Base-by-base conservation (phyloP, 2,329 filamentous ascomycete species). In the Gremmenia infestans region DNA sequence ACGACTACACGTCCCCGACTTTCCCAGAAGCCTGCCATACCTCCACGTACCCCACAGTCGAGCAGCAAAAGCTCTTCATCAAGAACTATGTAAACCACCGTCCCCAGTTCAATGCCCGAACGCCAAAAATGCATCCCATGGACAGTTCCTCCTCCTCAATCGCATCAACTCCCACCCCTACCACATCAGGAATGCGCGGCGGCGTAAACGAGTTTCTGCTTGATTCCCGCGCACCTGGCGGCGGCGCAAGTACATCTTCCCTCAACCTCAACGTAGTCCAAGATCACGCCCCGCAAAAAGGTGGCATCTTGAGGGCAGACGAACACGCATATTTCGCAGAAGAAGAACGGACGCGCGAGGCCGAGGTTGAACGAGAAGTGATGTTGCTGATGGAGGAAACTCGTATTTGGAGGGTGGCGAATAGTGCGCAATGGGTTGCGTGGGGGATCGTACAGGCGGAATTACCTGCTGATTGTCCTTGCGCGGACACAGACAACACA, bases 371-470 rank as follows among this genome's bases (percentile, higher is more conserved):
- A 52, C 73, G 77, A 39, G 83, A 88, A 65, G 80, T 95, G 5
- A 77, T 82, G 49, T 81, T 83, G 51, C 77, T 99, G 28, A 76
- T 94, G 67, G 82, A 86, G 42, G 91, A 97, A 73, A 86, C 90
- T 2, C 79, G 85, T 15, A 77, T 96, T 47, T 99, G 94, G 94
- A 84, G 94, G 3, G 78, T 89, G 0, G 89, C 91, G 40, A 96
- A 94, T 73, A 91, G 87, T 37, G 91, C 90, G 2, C 84, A 89
- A 73, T 99, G 94, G 94, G 83, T 95, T 23, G 89, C 91, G 1
- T 99, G 94, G 94, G 94, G 94, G 23, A 90, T 97, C 59, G 88
- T 99, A 51, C 94, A 99, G 73, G 93, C 94, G 48, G 92, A 94
- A 70, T 79, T 96, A 1, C 85, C 89, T 0, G 89, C 86, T 48